phyloP scores from a whole-genome alignment of 2,329 filamentous ascomycete species.

The Aspergillus bombycis region DNA sequence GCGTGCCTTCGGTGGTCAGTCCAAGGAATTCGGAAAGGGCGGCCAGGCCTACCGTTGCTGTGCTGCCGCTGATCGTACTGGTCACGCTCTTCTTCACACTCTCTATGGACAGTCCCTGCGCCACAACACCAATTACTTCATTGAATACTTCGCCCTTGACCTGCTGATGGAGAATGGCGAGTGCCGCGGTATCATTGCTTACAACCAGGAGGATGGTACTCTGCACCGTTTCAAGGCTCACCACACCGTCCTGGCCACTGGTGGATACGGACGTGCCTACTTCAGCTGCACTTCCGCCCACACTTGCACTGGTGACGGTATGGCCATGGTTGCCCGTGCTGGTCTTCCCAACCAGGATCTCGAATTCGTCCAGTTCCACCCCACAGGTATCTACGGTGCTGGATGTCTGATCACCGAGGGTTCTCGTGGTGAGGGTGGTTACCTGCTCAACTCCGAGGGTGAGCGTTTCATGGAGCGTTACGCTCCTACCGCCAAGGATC shows the following conservation, averaged over 20 bases:
- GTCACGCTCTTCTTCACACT: conserved; percentile 96
- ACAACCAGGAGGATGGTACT: conserved; percentile 98
- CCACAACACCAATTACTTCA: conserved; percentile 99
- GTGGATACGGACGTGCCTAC: conserved; percentile 96
- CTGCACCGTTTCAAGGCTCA: conserved; percentile 95
- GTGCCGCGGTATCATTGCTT: conserved; percentile 94
- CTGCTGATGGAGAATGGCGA: conserved; percentile 97
- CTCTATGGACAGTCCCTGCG: conserved; percentile 95
- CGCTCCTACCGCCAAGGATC: conserved; percentile 95
- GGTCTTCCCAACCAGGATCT: conserved; percentile 98
- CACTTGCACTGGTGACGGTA: conserved; percentile 98
- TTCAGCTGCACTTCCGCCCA: conserved; percentile 98
- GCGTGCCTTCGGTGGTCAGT: conserved; percentile 97
- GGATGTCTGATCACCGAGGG: conserved; percentile 98
- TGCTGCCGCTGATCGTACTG: conserved; percentile 93
- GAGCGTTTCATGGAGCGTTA: conserved; percentile 99
- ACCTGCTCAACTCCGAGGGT: conserved; percentile 95
- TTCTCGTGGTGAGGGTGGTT: conserved; percentile 96
- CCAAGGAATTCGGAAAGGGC: conserved; percentile 91
- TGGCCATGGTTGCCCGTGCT: conserved; percentile 98
- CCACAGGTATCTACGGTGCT: conserved; percentile 97
- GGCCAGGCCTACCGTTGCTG: conserved; percentile 98
- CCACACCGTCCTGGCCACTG: conserved; percentile 95
- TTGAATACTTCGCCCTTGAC: conserved; percentile 97
- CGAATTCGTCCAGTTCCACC: conserved; percentile 99